phyloP scores from a whole-genome alignment of 1,139 yeast genomes.

The Meyerozyma sp. region DNA sequence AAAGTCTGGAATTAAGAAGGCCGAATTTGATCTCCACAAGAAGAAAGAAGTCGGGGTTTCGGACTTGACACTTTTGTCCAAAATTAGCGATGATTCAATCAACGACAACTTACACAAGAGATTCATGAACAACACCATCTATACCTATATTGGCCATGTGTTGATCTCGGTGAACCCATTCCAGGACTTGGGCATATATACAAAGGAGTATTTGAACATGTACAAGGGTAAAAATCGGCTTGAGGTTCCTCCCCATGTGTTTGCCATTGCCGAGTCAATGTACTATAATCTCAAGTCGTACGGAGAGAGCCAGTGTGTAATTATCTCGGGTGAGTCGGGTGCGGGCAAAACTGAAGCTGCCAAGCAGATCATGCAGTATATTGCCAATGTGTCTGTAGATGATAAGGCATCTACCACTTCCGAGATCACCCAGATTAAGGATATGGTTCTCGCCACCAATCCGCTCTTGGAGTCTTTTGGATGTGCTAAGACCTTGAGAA shows the following conservation, averaged over 20 bases:
- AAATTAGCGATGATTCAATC: slow-evolving; percentile 87
- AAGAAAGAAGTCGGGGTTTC: slow-evolving; percentile 97
- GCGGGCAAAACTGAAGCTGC: slow-evolving; percentile 99
- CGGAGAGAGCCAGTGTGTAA: slow-evolving; percentile 94
- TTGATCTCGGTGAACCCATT: slow-evolving; percentile 96
- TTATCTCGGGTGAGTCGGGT: slow-evolving; percentile 97
- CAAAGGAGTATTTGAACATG: slow-evolving; percentile 64
- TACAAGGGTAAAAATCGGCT: slow-evolving; percentile 90
- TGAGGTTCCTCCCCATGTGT: slow-evolving; percentile 99
- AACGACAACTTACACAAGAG: slow-evolving; percentile 87
- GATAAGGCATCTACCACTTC: slow-evolving; percentile 35
- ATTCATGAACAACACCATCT: slow-evolving; percentile 83
- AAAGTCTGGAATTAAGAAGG: slow-evolving; percentile 73
- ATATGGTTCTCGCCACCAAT: slow-evolving; percentile 96
- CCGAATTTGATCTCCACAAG: slow-evolving; percentile 82
- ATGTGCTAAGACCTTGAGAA: slow-evolving; percentile 95
- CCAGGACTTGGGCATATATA: slow-evolving; percentile 91
- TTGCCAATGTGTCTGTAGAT: slow-evolving; percentile 70
- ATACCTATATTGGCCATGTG: slow-evolving; percentile 84
- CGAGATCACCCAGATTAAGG: slow-evolving; percentile 79
- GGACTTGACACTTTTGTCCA: slow-evolving; percentile 83
- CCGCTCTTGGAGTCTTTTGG: slow-evolving; percentile 96
- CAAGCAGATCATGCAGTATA: slow-evolving; percentile 96
- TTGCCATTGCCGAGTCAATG: slow-evolving; percentile 96
- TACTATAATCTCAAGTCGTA: slow-evolving; percentile 92